Conservation (phyloP, 1,284 basidiomycete species). For the Anthracocystis panici-leucophaei region DNA sequence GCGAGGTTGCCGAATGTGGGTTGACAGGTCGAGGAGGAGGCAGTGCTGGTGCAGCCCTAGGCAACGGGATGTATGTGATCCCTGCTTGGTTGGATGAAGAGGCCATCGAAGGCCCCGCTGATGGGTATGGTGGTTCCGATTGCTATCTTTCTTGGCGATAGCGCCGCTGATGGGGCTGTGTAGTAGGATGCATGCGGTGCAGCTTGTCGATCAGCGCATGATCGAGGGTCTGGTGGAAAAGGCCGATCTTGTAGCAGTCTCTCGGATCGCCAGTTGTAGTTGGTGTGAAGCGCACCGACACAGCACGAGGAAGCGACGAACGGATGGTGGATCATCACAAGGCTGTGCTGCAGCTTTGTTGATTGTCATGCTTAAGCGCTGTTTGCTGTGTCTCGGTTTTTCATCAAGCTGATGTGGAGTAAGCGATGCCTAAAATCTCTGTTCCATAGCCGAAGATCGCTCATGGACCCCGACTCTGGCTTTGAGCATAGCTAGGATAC, state of each 20-base stretch:
- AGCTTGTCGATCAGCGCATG: constrained; percentile 4
- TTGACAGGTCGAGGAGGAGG: constrained; percentile 14
- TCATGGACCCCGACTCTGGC: no score
- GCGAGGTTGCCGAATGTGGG: neutral
- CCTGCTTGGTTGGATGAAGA: neutral
- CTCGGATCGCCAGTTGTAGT: neutral
- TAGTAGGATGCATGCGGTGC: constrained; percentile 11
- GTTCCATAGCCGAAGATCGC: no score
- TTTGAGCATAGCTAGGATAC: no score
- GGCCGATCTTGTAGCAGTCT: neutral
- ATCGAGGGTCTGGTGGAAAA: neutral
- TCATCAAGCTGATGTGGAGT: constrained; percentile 8
- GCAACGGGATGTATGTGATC: constrained; percentile 13
- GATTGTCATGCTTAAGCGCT: no score
- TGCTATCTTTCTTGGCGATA: constrained; percentile 18
- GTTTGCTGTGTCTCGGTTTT: neutral
- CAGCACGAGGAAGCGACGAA: neutral
- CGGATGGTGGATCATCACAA: neutral
- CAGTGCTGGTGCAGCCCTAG: constrained; percentile 23
- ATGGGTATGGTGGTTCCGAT: neutral
- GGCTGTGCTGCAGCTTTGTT: constrained; percentile 1
- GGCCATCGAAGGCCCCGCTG: neutral
- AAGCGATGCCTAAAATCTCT: neutral
- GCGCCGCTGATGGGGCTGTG: constrained; percentile 19
- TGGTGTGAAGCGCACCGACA: no score